Conservation (phyloP, 768 basidiomycete species). For the Lentinula aciculospora region DNA sequence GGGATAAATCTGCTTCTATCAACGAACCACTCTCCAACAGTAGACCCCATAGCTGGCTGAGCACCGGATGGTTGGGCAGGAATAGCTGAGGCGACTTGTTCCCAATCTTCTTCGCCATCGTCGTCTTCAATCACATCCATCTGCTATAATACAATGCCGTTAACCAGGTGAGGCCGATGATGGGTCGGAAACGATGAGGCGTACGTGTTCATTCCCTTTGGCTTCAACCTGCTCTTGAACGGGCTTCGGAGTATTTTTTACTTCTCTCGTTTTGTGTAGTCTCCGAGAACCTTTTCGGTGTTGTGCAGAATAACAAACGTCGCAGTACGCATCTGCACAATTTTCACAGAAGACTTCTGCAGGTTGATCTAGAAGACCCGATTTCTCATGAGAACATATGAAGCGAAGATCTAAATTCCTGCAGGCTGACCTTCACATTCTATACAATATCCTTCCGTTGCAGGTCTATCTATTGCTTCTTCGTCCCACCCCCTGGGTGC, state of each 20-base stretch:
- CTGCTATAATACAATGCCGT: constrained; percentile 19
- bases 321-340: constrained; percentile 71
- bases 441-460: constrained; percentile 64
- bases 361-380: constrained; percentile 60
- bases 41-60: constrained; percentile 53
- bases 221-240: not conserved
- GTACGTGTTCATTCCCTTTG: constrained; percentile 24
- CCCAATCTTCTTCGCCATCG: constrained; percentile 39
- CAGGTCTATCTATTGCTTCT: constrained; percentile 39
- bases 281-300: constrained; percentile 80
- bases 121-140: constrained; percentile 42
- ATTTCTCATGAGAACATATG: not conserved
- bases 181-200: constrained; percentile 5
- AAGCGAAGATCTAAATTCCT: not conserved
- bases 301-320: constrained; percentile 82
- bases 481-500: constrained; percentile 63
- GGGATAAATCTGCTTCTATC: constrained; percentile 81
- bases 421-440: constrained; percentile 74
- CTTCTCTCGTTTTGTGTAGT: constrained; percentile 47
- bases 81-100: constrained; percentile 25
- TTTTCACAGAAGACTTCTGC: constrained; percentile 68
- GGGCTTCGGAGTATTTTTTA: constrained; percentile 17
- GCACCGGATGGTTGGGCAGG: constrained; percentile 36
- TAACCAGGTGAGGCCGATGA: not conserved
- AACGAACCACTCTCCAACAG: constrained; percentile 82